Evolutionary conservation across 2,329 filamentous ascomycete genomes (phyloP).

Genomic region (Ascochyta rabiei): DNA sequence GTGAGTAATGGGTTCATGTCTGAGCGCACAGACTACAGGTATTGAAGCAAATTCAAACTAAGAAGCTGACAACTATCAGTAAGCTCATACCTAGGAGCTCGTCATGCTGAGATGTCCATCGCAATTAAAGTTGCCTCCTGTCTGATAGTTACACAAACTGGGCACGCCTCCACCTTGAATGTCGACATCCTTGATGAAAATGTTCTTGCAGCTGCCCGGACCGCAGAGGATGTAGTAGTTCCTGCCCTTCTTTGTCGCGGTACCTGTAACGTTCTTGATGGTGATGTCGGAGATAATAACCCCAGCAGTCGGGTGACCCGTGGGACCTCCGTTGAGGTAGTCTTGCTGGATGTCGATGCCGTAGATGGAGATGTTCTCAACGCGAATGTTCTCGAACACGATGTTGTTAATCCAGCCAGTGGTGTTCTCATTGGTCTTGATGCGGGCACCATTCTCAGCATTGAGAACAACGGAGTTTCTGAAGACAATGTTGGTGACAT

Average conservation of each 20-base stretch:
- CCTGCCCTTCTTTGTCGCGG: slow-evolving; percentile 39
- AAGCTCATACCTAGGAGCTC: background rate
- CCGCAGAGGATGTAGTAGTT: slow-evolving; percentile 63
- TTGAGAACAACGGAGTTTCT: slow-evolving; percentile 55
- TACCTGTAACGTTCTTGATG: slow-evolving; percentile 52
- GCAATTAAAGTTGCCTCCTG: slow-evolving; percentile 35
- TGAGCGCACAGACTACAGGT: no score
- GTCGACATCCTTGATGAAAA: slow-evolving; percentile 58
- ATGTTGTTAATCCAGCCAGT: slow-evolving; percentile 59
- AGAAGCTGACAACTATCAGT: no score
- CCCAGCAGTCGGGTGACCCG: slow-evolving; percentile 54
- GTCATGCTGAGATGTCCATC: slow-evolving; percentile 24
- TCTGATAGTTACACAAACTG: slow-evolving; percentile 37
- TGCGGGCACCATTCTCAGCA: slow-evolving; percentile 62
- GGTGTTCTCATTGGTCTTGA: slow-evolving; percentile 62
- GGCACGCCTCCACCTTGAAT: slow-evolving; percentile 47
- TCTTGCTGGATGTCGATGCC: slow-evolving; percentile 61
- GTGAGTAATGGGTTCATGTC: no score
- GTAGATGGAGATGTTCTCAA: slow-evolving; percentile 55
- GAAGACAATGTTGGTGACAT: slow-evolving; percentile 60
- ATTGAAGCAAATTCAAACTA: no score
- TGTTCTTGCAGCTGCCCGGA: slow-evolving; percentile 58
- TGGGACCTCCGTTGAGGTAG: slow-evolving; percentile 56
- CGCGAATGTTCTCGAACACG: slow-evolving; percentile 55
- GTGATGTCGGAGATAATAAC: slow-evolving; percentile 55